Evolutionary conservation across 2,329 filamentous ascomycete species (phyloP).

Genomic region (Sporothrix euskadiensis): DNA sequence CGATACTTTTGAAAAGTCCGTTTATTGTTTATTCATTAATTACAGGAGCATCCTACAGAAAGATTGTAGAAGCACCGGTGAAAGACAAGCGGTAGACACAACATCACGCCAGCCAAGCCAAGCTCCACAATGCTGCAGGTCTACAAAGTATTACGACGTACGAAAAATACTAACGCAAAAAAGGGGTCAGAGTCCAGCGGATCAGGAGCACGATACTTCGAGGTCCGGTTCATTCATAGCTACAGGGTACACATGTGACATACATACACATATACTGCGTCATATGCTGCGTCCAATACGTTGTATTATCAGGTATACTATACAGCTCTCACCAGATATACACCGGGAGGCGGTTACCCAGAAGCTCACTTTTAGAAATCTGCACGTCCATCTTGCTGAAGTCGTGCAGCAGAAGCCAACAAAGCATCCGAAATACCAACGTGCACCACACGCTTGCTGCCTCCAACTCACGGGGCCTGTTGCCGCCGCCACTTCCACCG

Average conservation of each 20-base stretch:
- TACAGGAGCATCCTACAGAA: background rate
- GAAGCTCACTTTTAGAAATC: conserved; percentile 53
- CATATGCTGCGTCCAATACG: background rate
- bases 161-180: background rate
- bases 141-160: too few species aligned
- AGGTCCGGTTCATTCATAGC: background rate
- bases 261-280: too few species aligned
- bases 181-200: too few species aligned
- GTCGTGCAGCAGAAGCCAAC: conserved; percentile 59
- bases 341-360: conserved; percentile 57
- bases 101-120: background rate
- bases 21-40: background rate
- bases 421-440: conserved; percentile 58
- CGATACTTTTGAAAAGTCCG: too few species aligned
- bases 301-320: background rate
- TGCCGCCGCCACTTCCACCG: conserved; percentile 22
- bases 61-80: background rate
- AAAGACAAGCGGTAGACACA: background rate
- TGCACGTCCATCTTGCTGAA: conserved; percentile 58
- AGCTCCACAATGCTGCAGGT: background rate
- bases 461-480: conserved; percentile 31
- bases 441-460: conserved; percentile 55
- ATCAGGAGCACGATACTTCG: background rate
- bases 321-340: conserved; percentile 44
- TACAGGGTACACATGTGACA: background rate